Base-by-base conservation (phyloP, 2,329 filamentous ascomycete genomes). In the Ophiostoma ulmi region DNA sequence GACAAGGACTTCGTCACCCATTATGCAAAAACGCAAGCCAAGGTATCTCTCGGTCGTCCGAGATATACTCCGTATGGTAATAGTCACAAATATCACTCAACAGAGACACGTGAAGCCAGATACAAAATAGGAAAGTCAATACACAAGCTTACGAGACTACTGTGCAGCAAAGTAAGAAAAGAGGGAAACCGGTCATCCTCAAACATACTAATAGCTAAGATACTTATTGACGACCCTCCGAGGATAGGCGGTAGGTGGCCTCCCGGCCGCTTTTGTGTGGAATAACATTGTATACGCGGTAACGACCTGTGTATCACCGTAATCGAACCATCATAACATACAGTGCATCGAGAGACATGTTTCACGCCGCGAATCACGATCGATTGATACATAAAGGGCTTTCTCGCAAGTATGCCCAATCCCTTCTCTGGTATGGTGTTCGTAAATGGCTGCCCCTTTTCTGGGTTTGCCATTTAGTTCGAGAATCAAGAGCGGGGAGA, bases 1-100 rank as follows among this genome's bases (percentile, higher is more conserved):
- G 52, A 58, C 22, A 58, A 26, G 52, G 52, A 26, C 52, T 58
- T 58, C 52, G 52, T 58, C 52, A 58, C 22, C 52, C 52, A 58
- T 26, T 13, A 58, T 58, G 52, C 52, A 58, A 26, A 58, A 22
- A 58, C 22, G 52, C 22, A 58, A 58, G 52, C 52, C 52, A 58
- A 58, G 52, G 52, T 22, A 8, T 55, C 48, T 55, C 52, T 31
- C 31, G 22, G 52, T 8, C 22, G 8, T 8, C 8, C 10, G 10
- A 58, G n/a, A 58, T 58, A 11, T n/a, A 31, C 31, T 31, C 31
- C 31, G 31, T n/a, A 22, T n/a, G 17, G n/a, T 14, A 58, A 8
- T 22, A 55, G 41, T n/a, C 44, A 20, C 44, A n/a, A 20, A 48
- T n/a, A 48, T 6, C 20, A 20, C 44, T 20, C 17, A 48, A n/a